These are phyloP conservation scores for Auxenochlorella pyrenoidosa DNA, from an alignment of 139 green algal species.

Conservation along the genomic window DNA sequence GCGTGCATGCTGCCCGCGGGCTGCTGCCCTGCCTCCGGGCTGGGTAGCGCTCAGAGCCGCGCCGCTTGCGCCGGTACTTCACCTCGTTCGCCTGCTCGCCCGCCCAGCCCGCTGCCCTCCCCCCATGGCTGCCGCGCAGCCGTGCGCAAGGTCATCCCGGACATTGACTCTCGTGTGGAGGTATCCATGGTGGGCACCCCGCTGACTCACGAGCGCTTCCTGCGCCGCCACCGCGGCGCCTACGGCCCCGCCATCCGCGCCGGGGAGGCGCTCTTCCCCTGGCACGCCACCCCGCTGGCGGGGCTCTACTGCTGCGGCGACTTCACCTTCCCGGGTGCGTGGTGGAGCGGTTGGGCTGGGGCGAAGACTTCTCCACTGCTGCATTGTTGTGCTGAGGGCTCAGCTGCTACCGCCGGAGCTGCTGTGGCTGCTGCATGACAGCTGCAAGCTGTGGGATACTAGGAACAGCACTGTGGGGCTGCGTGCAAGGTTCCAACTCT, in stretches of 20 bases:
- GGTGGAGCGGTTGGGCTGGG: neutral
- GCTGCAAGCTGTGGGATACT: no score
- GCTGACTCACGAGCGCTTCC: constrained; percentile 92
- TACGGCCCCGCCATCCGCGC: constrained; percentile 77
- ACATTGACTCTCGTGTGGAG: constrained; percentile 80
- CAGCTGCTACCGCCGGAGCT: no score
- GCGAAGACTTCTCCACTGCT: no score
- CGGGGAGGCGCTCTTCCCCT: constrained; percentile 72
- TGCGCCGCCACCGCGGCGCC: constrained; percentile 81
- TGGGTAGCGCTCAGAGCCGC: no score
- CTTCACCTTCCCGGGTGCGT: constrained; percentile 76
- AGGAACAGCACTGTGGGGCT: no score
- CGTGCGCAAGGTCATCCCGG: constrained; percentile 69
- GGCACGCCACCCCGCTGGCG: constrained; percentile 77
- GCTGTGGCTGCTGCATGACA: no score
- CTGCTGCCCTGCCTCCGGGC: no score
- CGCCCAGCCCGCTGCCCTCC: neutral
- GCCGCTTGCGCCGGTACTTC: no score
- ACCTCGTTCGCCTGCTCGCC: no score
- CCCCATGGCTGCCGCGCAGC: neutral
- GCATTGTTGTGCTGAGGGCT: no score
- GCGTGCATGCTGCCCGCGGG: no score
- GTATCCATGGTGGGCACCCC: constrained; percentile 88
- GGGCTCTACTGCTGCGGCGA: constrained; percentile 82
- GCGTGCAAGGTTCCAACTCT: no score